Evolutionary conservation across 257 asterid species (phyloP), one percentile per base, ranked within the genome.

Genomic region (Gardenia jasminoides): DNA sequence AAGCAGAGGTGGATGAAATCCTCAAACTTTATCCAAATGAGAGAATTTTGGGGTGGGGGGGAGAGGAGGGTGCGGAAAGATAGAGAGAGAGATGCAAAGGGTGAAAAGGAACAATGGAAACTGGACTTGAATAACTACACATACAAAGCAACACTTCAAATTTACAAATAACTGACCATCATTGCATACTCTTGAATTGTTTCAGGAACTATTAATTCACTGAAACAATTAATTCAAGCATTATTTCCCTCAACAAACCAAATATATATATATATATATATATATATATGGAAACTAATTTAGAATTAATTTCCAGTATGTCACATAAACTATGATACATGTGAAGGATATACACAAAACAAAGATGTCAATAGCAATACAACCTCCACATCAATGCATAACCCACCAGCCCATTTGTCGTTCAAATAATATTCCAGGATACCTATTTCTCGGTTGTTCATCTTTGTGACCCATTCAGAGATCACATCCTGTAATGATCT

Each of bases 401-500:
- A 36, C 41, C 41, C 41, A 36, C 41, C 41, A 36, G 3, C 31
- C 26, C 47, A 3, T 30, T 19, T 28, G 16, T 54, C 4, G 77
- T 74, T 54, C 28, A 74, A 54, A 12, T 54, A 31, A n/a, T 39
- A 19, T 22, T 39, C 31, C 15, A 61, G 12, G 26, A 81, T 89
- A 92, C 99, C 99, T 81, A 93, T 67, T 88, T 93, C 94, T 72
- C 92, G 85, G 83, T 91, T 89, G 79, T 87, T 80, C 89, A 91
- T 47, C 88, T 89, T 92, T 70, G 78, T 71, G 78, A 89, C 79
- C 97, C 97, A 93, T 73, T 93, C 96, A 33, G 91, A 86, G 80
- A 95, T 83, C 83, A 95, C 96, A 81, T 93, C 97, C 80, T 93
- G 98, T 92, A 93, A 70, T 41, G 97, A 65, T 78, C 75, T 87